These are phyloP conservation scores for Apiospora marii DNA, from an alignment of 2,329 filamentous ascomycete species.

Conservation along the genomic window DNA sequence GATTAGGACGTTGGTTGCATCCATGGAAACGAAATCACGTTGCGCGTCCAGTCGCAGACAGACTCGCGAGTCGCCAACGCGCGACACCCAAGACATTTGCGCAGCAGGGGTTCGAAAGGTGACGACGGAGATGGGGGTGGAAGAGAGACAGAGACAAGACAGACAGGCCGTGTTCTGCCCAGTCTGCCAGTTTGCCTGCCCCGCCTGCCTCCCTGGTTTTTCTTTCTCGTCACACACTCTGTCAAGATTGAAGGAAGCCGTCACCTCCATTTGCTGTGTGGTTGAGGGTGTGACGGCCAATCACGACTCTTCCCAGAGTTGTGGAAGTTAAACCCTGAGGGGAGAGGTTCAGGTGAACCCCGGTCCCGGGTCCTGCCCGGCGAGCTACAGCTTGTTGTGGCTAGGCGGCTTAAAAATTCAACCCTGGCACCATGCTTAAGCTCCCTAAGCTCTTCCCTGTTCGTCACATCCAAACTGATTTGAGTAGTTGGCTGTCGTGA, in stretches of 20 bases:
- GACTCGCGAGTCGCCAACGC: neutral
- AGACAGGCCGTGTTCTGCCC: neutral
- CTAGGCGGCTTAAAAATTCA: slow-evolving; percentile 1
- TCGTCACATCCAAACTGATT: neutral
- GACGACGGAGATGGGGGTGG: neutral
- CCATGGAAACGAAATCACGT: slow-evolving; percentile 2
- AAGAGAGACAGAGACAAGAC: neutral
- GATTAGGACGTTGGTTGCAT: slow-evolving; percentile 1
- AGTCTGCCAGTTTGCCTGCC: neutral
- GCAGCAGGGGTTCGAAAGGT: neutral
- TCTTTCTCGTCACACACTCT: neutral
- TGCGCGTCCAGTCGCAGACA: slow-evolving; percentile 6
- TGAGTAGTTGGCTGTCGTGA: neutral
- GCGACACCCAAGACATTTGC: neutral
- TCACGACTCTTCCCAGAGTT: neutral
- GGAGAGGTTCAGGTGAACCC: neutral
- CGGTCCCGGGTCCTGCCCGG: neutral
- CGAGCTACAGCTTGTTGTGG: neutral
- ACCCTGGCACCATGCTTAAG: neutral
- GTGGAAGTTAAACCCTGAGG: slow-evolving; percentile 2
- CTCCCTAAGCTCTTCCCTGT: neutral
- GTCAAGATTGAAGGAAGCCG: neutral
- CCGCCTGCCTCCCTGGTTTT: neutral
- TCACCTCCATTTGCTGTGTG: neutral
- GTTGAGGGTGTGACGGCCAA: neutral